Evolutionary conservation across 495 filamentous ascomycete genomes (phyloP).

Genomic region (Neurospora pannonica): DNA sequence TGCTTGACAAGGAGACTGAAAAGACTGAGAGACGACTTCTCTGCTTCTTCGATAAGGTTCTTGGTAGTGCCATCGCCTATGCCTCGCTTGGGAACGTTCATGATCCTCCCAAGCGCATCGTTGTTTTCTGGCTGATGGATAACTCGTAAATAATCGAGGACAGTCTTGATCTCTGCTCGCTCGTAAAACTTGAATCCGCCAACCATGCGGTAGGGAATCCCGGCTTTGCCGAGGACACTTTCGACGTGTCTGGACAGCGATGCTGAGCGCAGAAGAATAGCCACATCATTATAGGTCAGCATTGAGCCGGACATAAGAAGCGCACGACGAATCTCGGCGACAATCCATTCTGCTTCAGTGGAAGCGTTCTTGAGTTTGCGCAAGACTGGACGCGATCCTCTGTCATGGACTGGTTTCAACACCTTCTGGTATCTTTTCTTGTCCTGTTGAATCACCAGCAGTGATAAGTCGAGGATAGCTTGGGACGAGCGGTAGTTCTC

Average conservation of each 20-base stretch:
- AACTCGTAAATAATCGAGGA: constrained; percentile 83
- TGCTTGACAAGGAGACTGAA: constrained; percentile 65
- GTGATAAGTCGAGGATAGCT: constrained; percentile 72
- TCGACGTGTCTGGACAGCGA: constrained; percentile 79
- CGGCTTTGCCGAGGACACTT: constrained; percentile 69
- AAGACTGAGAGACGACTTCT: constrained; percentile 55
- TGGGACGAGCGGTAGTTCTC: constrained; percentile 93
- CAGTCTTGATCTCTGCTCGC: constrained; percentile 75
- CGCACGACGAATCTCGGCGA: constrained; percentile 70
- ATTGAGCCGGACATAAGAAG: constrained; percentile 62
- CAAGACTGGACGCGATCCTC: constrained; percentile 75
- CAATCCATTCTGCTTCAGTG: constrained; percentile 80
- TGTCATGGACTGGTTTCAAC: constrained; percentile 69
- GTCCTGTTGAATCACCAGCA: constrained; percentile 91
- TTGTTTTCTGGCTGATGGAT: constrained; percentile 81
- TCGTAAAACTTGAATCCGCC: constrained; percentile 89
- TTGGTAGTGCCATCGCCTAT: constrained; percentile 78
- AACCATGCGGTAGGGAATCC: constrained; percentile 90
- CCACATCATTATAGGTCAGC: constrained; percentile 67
- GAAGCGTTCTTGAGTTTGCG: constrained; percentile 63
- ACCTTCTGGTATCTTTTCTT: constrained; percentile 64
- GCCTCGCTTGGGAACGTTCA: constrained; percentile 75
- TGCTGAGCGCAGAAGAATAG: constrained; percentile 78
- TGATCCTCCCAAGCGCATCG: constrained; percentile 74
- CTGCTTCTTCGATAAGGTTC: constrained; percentile 62